Base-by-base conservation (phyloP, 768 basidiomycete genomes). In the Mycena crocata region DNA sequence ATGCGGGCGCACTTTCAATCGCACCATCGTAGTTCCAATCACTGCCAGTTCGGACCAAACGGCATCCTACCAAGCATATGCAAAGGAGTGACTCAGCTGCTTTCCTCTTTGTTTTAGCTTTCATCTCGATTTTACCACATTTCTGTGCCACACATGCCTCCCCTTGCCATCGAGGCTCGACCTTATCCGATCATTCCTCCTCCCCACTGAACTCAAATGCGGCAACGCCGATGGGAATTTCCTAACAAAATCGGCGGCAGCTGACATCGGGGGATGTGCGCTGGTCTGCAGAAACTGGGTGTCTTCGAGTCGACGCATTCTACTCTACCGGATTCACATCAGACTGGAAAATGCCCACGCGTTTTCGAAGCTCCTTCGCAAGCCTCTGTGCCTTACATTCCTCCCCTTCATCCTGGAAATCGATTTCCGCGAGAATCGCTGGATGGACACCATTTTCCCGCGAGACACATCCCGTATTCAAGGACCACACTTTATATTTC, bases 371-470 rank as follows among this genome's bases (percentile, higher is more conserved):
- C 50, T 62, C 1, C 34, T 62, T 31, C 23, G 21, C 28, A 21
- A 9, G 31, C 48, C 60, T 17, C 34, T 40, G 14, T 37, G 26
- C 30, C 49, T 45, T n/a, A 62, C 49, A 3, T 62, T 62, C 30
- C 60, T 62, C 23, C 28, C 60, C 0, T 62, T 23, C 46, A 52
- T 62, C 37, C 60, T 37, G 14, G 60, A 51, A n/a, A 24, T 62
- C 0, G 49, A 51, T 23, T 13, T 62, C 24, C 9, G 17, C 5
- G 21, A 17, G 5, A 37, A 40, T 51, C 23, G 15, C 10, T 62
- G 60, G 60, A 62, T 52, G 60, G 17, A 8, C 49, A 51, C 37
- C 10, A 50, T 42, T 8, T 50, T 62, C 19, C 60, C 28, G 34
- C 31, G 23, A 51, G 15, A 49, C 42, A 21, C 26, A 37, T 28